Evolutionary conservation across 129 eudicot species (phyloP).

Genomic region (Arctium lappa): DNA sequence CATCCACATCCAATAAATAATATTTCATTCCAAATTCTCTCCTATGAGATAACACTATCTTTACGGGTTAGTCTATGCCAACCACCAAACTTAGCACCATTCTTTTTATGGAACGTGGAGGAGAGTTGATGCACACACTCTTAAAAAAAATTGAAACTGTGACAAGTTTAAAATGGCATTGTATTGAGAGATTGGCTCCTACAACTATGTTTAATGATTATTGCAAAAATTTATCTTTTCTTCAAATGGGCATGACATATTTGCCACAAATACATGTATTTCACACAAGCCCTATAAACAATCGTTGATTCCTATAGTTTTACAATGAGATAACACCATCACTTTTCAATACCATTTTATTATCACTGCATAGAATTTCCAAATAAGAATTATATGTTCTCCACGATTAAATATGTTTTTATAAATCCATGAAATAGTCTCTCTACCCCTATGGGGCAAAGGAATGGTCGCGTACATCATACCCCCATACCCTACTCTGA

Average conservation of each 20-base stretch:
- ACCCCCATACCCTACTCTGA: too few species aligned
- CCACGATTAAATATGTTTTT: too few species aligned
- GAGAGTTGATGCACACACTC: not conserved
- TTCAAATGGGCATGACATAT: not conserved
- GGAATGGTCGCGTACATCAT: too few species aligned
- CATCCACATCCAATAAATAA: too few species aligned
- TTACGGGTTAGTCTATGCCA: not conserved
- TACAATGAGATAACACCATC: not conserved
- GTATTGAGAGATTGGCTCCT: not conserved
- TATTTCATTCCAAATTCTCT: too few species aligned
- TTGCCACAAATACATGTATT: not conserved
- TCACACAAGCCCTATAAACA: not conserved
- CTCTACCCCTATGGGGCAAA: too few species aligned
- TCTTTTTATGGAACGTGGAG: not conserved
- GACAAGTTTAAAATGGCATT: not conserved
- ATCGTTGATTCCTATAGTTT: not conserved
- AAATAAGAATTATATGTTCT: too few species aligned
- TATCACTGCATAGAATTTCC: not conserved
- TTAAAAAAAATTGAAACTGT: not conserved
- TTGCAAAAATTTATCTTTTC: not conserved
- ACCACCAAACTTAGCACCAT: not conserved
- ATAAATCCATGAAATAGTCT: too few species aligned
- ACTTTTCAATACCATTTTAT: not conserved
- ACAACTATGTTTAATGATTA: not conserved
- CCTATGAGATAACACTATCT: too few species aligned